A percentile compares a stretch with the other conserved stretches of the same genome.
Evolutionary conservation across 1,284 basidiomycete genomes (phyloP).

Genomic region (Crepidotus sp.): DNA sequence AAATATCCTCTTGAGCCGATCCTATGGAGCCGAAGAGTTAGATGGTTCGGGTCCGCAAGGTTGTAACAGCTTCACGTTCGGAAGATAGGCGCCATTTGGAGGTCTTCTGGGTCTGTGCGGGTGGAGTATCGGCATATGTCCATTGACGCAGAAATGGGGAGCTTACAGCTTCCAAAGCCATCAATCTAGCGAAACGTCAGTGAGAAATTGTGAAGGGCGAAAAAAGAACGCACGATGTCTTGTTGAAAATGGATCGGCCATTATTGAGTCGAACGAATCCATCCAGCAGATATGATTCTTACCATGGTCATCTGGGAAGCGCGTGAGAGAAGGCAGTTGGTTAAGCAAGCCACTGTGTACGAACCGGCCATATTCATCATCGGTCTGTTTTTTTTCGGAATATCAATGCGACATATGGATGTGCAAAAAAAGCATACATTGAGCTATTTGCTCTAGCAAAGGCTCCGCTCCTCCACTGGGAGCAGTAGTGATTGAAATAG

Average conservation of each 20-base stretch:
- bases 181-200: constrained; percentile 53
- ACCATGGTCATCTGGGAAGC: constrained; percentile 69
- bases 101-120: constrained; percentile 65
- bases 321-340: not conserved
- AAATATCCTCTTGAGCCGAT: constrained; percentile 82
- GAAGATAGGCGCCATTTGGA: constrained; percentile 76
- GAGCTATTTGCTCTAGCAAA: constrained; percentile 90
- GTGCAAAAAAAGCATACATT: constrained; percentile 51
- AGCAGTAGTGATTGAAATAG: constrained; percentile 88
- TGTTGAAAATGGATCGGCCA: constrained; percentile 9
- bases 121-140: not conserved
- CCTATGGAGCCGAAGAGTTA: constrained; percentile 28
- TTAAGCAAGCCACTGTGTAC: constrained; percentile 18
- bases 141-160: not conserved
- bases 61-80: constrained; percentile 39
- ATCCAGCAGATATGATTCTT: constrained; percentile 19
- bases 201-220: not conserved
- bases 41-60: constrained; percentile 5
- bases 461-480: constrained; percentile 78
- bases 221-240: constrained; percentile 26
- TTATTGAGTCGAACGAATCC: constrained; percentile 14
- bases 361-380: constrained; percentile 59
- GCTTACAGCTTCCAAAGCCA: constrained; percentile 83
- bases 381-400: not conserved
- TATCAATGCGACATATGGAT: not conserved